Base-by-base conservation (phyloP, 768 basidiomycete genomes). In the Lactarius indigo region DNA sequence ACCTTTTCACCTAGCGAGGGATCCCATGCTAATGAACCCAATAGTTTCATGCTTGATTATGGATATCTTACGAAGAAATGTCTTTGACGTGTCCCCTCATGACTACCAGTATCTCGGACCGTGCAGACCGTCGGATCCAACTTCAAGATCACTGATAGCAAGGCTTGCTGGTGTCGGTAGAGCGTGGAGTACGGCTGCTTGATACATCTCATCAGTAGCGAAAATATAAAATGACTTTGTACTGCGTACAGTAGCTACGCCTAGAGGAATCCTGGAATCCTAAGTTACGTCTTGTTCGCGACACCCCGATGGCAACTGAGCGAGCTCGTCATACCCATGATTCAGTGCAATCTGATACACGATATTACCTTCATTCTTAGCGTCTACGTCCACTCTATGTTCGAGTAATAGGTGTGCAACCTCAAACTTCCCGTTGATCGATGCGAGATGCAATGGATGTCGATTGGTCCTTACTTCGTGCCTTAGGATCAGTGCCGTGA, bases 21-120 rank as follows among this genome's bases (percentile, higher is more conserved):
- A 31, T 58, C 31, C 15, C 26, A 26, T 28, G 20, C 64, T 59
- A 56, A 62, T 30, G 39, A 28, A 8, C 20, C 15, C 12, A 17
- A 20, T 30, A 69, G 67, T 64, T 9, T 69, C 69, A 3, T 70
- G 68, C n/a, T 47, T 70, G 52, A 61, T 70, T 18, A 69, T 70
- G 63, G 67, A 70, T 55, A 65, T 70, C 15, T 50, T 70, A 23
- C 64, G 69, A 20, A 69, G 67, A 42, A 69, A 70, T 56, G 56
- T 63, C 8, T 68, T 70, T 59, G 26, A 62, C 23, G 33, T 70
- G 17, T 61, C 63, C 20, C 59, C 64, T 1, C 61, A 62, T n/a
- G 64, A 69, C 30, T 65, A 70, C 50, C 47, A n/a, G 15, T 57
- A 70, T 23, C 61, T 70, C 12, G 69, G 67, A 8, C 69, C 67